Evolutionary conservation across 371 early-diverging fungal genomes (phyloP).

Genomic region (Mucor lusitanicus): DNA sequence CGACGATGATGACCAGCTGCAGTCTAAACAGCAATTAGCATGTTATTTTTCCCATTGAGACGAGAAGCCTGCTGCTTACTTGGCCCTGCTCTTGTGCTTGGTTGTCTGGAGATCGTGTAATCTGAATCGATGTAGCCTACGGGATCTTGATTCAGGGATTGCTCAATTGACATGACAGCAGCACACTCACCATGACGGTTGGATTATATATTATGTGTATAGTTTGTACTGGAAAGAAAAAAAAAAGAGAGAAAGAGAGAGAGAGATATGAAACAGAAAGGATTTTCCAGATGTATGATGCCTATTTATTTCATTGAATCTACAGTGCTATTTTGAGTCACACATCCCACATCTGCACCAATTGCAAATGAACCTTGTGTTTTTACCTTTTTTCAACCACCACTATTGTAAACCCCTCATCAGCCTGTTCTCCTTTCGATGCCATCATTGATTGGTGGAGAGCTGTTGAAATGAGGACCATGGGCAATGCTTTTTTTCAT

Average conservation of each 20-base stretch:
- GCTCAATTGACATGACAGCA: no score
- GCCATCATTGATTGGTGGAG: background rate
- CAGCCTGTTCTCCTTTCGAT: background rate
- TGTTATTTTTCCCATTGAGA: background rate
- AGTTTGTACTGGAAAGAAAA: background rate
- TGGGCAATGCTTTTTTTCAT: background rate
- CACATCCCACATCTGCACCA: background rate
- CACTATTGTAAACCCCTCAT: background rate
- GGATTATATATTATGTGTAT: no score
- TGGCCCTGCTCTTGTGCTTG: background rate
- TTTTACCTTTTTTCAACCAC: background rate
- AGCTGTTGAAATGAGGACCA: no score
- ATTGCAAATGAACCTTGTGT: background rate
- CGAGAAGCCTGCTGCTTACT: background rate
- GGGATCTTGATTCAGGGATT: background rate
- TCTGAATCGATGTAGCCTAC: background rate
- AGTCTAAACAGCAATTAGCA: background rate
- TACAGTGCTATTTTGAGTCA: background rate
- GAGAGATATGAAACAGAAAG: background rate
- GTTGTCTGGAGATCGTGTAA: background rate
- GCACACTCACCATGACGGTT: no score
- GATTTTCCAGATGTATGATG: background rate
- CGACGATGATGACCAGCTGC: slow-evolving; percentile 31
- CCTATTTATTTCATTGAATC: background rate
- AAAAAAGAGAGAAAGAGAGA: background rate